Evolutionary conservation across 176 grass and related monocot genomes (phyloP), one percentile per base, ranked within the genome.

Genomic region (Juncus inflexus): DNA sequence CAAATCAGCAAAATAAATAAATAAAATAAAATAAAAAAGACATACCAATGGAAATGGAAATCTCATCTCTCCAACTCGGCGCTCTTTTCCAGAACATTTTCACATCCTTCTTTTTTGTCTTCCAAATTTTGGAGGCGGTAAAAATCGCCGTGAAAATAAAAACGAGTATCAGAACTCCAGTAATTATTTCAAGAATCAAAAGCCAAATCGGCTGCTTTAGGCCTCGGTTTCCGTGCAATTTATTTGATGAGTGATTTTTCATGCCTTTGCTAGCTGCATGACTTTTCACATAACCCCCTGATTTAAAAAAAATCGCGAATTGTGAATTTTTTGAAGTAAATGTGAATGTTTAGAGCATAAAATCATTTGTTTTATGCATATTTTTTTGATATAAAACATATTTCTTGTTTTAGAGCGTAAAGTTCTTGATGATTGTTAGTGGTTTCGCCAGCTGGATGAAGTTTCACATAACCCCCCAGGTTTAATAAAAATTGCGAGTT

Each of bases 121-220:
- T 92, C 76, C 83, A 92, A 72, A 52, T 86, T 89, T 74, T 86
- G 42, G 81, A 82, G 79, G 88, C 88, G 72, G 89, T 89, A 61
- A 83, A 9, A 10, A 58, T 66, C 62, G 67, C 85, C 73, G 78
- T 84, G 16, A 99, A 55, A 72, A 80, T 42, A 67, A 89, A 90
- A 70, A 92, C 75, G 60, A 89, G 47, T 16, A 90, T 70, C 65
- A 99, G 83, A 78, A 89, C 19, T 73, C 88, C 94, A 35, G 88
- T 99, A 51, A 70, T 74, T 28, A 99, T 89, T 89, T 99, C 94
- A 50, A 99, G 74, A 82, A 83, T 72, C 72, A 99, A 57, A 80
- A 92, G 94, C 94, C 94, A 99, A 58, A 63, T 74, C 69, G 94
- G 94, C 64, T 99, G 94, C 52, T 61, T 83, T 12, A 58, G 9